Conservation (phyloP, 169 alveolate genomes). For the Cryptosporidium ryanae region DNA sequence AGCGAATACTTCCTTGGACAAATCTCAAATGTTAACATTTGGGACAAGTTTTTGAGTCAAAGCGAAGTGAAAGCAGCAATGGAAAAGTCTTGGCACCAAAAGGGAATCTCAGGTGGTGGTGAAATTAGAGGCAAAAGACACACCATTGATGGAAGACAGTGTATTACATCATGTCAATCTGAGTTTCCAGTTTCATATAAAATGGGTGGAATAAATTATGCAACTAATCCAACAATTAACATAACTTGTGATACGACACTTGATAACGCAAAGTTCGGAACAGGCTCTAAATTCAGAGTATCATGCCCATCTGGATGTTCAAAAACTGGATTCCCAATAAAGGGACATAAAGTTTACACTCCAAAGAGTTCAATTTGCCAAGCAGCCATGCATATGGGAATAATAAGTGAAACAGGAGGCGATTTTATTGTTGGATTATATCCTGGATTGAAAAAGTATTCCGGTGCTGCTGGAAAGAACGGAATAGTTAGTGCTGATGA, state of each 20-base stretch:
- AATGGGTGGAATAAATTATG: constrained; percentile 62
- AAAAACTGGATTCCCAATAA: constrained; percentile 65
- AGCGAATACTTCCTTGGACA: constrained; percentile 73
- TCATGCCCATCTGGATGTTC: constrained; percentile 78
- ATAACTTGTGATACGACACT: constrained; percentile 76
- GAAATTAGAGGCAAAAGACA: constrained; percentile 77
- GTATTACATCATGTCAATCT: constrained; percentile 78
- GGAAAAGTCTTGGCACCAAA: constrained; percentile 75
- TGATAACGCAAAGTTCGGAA: constrained; percentile 71
- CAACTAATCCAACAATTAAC: constrained; percentile 76
- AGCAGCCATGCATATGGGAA: constrained; percentile 93
- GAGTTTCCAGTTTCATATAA: constrained; percentile 77
- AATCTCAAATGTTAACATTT: constrained; percentile 65
- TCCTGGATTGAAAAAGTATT: constrained; percentile 76
- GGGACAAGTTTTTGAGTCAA: constrained; percentile 64
- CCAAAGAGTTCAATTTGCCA: constrained; percentile 85
- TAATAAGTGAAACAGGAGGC: constrained; percentile 80
- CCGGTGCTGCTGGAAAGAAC: constrained; percentile 75
- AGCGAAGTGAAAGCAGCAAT: constrained; percentile 64
- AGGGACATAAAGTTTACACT: constrained; percentile 78
- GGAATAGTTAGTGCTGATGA: constrained; percentile 70
- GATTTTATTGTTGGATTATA: constrained; percentile 78
- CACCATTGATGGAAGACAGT: constrained; percentile 80
- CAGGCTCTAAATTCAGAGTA: constrained; percentile 74
- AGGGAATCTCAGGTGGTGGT: constrained; percentile 67